Base-by-base conservation (phyloP, 1,284 basidiomycete species). In the Pterulicium gracile region DNA sequence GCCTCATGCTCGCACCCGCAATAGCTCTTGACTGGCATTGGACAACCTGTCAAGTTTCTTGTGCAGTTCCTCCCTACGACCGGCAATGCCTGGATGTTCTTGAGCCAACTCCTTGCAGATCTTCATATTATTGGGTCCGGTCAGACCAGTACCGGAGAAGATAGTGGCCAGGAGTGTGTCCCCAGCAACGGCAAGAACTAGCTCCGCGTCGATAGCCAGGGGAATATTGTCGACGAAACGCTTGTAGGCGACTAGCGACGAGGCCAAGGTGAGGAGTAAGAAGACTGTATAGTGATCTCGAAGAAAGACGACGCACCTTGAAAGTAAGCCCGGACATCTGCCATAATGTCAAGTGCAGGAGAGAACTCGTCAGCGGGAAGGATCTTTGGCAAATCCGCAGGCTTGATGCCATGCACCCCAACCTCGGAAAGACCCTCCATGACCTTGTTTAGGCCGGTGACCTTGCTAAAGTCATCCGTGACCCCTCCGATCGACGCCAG, bases 291-390 rank as follows among this genome's bases (percentile, higher is more conserved):
- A 18, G 5, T n/a, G n/a, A n/a, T n/a, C 1, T 32, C 24, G 48
- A 10, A 12, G 27, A 42, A 13, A 4, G 42, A 21, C 12, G 21
- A 50, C 52, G 5, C 49, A 79, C 80, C 76, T 69, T 84, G 79
- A 58, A 82, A 87, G 52, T 87, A 87, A 0, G 79, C 85, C 1
- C 80, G 66, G 3, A 81, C 78, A 36, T 79, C 72, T 0, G 83
- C 77, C 79, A 85, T 84, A 53, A 85, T 81, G 7, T 60, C 56
- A 2, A 87, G 56, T 0, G 75, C 79, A 0, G 72, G 63, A 17
- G 78, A 75, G 65, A 69, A 73, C 0, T 61, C 59, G 51, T 83
- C 78, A 0, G 68, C 48, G 0, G 76, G 69, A 2, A 79, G 61
- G 0, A 88, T 56, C 49, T 72, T 78, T 0, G 70, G 58, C 0